Conservation (phyloP, 371 early-diverging fungal species). For the Chytridium lagenaria region DNA sequence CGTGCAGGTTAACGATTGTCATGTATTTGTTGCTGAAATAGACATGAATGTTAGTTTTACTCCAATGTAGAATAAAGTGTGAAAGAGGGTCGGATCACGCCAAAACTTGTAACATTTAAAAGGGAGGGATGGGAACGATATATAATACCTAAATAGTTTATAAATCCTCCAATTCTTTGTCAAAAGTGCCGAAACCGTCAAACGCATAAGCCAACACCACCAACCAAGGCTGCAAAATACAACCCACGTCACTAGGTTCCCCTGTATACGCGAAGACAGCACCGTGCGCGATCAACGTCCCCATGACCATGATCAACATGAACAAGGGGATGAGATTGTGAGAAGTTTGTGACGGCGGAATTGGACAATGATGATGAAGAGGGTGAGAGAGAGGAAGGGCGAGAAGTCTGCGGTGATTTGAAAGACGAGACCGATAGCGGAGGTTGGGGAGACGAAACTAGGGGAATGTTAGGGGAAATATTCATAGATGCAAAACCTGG, state of each 20-base stretch:
- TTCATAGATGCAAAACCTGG: too few relatives aligned
- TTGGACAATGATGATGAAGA: not conserved
- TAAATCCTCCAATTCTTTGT: slow-evolving; percentile 17
- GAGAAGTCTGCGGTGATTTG: not conserved
- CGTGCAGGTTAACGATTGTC: not conserved
- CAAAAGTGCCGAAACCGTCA: slow-evolving; percentile 9
- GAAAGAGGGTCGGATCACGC: too few relatives aligned
- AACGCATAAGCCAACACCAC: not conserved
- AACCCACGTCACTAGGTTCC: not conserved
- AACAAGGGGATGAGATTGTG: slow-evolving; percentile 8
- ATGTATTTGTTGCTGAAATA: not conserved
- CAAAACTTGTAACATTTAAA: too few relatives aligned
- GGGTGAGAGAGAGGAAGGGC: not conserved
- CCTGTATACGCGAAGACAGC: slow-evolving; percentile 10
- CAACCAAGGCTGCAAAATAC: slow-evolving; percentile 20
- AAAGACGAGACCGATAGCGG: slow-evolving; percentile 2
- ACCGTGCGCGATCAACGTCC: not conserved
- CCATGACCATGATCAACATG: slow-evolving; percentile 12
- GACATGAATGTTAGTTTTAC: too few relatives aligned
- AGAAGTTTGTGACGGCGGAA: not conserved
- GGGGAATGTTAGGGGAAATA: too few relatives aligned
- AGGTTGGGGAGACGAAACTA: not conserved
- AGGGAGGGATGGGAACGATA: too few relatives aligned
- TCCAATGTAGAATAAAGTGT: too few relatives aligned
- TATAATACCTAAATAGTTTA: not conserved